Evolutionary conservation across 2,329 filamentous ascomycete species (phyloP), one percentile per base, ranked within the genome.

Genomic region (Chaetomiaceae sp.): DNA sequence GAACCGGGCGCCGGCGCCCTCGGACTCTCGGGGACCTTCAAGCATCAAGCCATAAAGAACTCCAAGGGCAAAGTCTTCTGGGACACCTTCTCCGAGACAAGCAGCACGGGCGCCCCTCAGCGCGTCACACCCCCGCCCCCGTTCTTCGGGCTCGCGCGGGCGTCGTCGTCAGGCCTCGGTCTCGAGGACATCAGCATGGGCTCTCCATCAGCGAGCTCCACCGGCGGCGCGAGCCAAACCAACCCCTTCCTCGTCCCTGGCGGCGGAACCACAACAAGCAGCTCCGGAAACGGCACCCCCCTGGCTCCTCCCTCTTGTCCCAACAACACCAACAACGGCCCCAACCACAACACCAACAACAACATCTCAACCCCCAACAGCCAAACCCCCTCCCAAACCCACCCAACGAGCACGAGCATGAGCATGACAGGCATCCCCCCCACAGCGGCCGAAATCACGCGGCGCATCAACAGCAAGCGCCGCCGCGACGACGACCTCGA

Each of bases 401-500:
- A 16, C n/a, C n/a, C n/a, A n/a, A n/a, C n/a, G n/a, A n/a, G n/a
- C n/a, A n/a, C n/a, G n/a, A 27, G 6, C 25, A 34, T 39, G 35
- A 60, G 59, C 5, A 62, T 63, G 57, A 63, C 63, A 46, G 64
- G 66, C 14, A 64, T 66, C 42, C 62, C 73, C n/a, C 73, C 85
- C 0, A 85, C 79, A 0, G 81, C 85, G 1, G 82, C 86, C 10
- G 87, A 93, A 61, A 81, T 92, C 44, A 86, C 86, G 4, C 79
- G 88, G 8, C 87, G 89, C 55, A 84, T 89, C 47, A 85, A 87
- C 66, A 82, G 79, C 66, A 93, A 92, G 66, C 83, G 92, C n/a
- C 81, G 89, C 19, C 79, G 90, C 20, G 92, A 96, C 55, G 90
- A 96, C 62, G 91, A 96, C 62, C 86, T 96, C 51, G 91, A 97